These are phyloP conservation scores for Drosera spatulata DNA, from an alignment of 179 eudicot genomes.

Conservation along the genomic window DNA sequence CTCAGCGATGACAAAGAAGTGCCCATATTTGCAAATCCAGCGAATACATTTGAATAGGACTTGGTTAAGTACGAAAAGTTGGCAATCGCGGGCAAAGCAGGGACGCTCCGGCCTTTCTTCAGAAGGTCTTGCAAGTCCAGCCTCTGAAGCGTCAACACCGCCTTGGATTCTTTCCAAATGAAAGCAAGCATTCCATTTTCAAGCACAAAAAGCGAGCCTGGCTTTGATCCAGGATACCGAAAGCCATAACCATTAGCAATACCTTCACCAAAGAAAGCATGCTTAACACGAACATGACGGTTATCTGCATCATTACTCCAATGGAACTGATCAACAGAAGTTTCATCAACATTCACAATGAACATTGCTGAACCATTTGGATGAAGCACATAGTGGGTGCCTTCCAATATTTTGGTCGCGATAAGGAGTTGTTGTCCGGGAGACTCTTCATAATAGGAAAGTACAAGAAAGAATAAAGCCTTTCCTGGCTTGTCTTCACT, in stretches of 20 bases:
- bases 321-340: constrained; percentile 53
- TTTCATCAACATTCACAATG: constrained; percentile 49
- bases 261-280: constrained; percentile 60
- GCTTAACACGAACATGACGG: constrained; percentile 26
- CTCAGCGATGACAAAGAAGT: constrained; percentile 39
- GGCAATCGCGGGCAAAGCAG: constrained; percentile 55
- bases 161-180: constrained; percentile 65
- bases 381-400: constrained; percentile 75
- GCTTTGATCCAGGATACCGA: constrained; percentile 80
- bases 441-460: constrained; percentile 56
- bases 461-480: constrained; percentile 60
- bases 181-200: constrained; percentile 57
- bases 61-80: constrained; percentile 76
- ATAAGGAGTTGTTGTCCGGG: constrained; percentile 45
- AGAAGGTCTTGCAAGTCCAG: constrained; percentile 52
- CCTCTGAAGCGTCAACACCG: constrained; percentile 61
- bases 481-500: constrained; percentile 71
- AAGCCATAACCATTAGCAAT: constrained; percentile 86
- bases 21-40: constrained; percentile 42
- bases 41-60: constrained; percentile 75
- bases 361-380: constrained; percentile 95
- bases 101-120: constrained; percentile 63
- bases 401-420: constrained; percentile 69
- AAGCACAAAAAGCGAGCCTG: constrained; percentile 57
- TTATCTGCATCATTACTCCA: constrained; percentile 50